phyloP scores from a whole-genome alignment of 2,329 filamentous ascomycete genomes.

The Teratosphaeria pseudoeucalypti region DNA sequence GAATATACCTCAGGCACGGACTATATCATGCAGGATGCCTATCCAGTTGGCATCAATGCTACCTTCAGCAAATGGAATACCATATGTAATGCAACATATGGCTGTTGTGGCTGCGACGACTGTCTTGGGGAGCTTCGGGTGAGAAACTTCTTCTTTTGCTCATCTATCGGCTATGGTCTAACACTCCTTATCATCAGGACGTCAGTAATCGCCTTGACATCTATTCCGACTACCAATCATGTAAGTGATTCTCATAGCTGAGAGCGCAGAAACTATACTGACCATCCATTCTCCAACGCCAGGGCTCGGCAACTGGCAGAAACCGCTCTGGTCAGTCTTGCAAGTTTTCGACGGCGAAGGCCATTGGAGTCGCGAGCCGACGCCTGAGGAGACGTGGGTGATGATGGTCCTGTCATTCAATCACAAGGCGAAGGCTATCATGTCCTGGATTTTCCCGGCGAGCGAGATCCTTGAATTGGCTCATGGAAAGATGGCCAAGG shows the following conservation, averaged over 20 bases:
- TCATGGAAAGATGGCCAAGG: slow-evolving; percentile 30
- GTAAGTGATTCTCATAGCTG: neutral
- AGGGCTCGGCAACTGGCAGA: slow-evolving; percentile 27
- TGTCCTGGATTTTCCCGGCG: slow-evolving; percentile 41
- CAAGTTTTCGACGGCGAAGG: slow-evolving; percentile 40
- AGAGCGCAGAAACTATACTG: neutral
- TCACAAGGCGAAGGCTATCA: slow-evolving; percentile 41
- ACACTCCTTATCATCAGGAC: slow-evolving; percentile 26
- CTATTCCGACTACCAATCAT: slow-evolving; percentile 31
- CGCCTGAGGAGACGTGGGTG: slow-evolving; percentile 33
- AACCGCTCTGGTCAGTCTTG: slow-evolving; percentile 41
- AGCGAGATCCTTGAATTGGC: slow-evolving; percentile 21
- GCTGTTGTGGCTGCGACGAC: slow-evolving; percentile 54
- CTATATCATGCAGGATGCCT: slow-evolving; percentile 50
- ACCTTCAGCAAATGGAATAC: slow-evolving; percentile 48
- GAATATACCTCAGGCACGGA: slow-evolving; percentile 47
- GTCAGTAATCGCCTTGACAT: slow-evolving; percentile 37
- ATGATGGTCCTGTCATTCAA: slow-evolving; percentile 41
- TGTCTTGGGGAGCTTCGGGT: slow-evolving; percentile 40
- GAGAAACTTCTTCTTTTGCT: neutral
- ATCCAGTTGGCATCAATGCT: slow-evolving; percentile 49
- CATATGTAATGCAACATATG: slow-evolving; percentile 47
- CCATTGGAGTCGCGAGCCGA: slow-evolving; percentile 40
- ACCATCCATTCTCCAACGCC: neutral
- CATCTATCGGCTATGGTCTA: neutral